Percentiles rank a stretch among this genome's conserved stretches.
phyloP scores from a whole-genome alignment of 768 basidiomycete genomes.

The Suillus americanus region DNA sequence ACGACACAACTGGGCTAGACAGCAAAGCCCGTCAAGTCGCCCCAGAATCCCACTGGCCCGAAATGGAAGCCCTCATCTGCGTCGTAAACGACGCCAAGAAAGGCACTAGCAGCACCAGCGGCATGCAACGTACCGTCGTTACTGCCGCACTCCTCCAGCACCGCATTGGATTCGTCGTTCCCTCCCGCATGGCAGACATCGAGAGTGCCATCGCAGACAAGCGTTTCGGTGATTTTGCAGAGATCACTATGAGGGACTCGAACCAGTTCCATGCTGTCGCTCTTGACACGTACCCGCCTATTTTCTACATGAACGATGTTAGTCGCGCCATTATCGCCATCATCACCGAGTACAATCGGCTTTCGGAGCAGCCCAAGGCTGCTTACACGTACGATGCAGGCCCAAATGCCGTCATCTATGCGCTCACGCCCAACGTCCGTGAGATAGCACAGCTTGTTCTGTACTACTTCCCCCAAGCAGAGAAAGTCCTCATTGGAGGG shows the following conservation, averaged over 20 bases:
- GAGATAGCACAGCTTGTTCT: slow-evolving; percentile 76
- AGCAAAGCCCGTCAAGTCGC: slow-evolving; percentile 89
- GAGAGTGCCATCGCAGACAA: slow-evolving; percentile 70
- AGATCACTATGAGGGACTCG: slow-evolving; percentile 94
- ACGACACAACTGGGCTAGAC: slow-evolving; percentile 68
- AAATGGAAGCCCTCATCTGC: slow-evolving; percentile 96
- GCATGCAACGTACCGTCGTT: slow-evolving; percentile 98
- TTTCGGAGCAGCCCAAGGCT: slow-evolving; percentile 67
- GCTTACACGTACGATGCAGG: slow-evolving; percentile 99
- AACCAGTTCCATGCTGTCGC: slow-evolving; percentile 99
- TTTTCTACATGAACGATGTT: slow-evolving; percentile 99
- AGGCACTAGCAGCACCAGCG: slow-evolving; percentile 89
- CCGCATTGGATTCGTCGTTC: slow-evolving; percentile 85
- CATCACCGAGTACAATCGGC: slow-evolving; percentile 90
- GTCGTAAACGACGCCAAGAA: slow-evolving; percentile 97
- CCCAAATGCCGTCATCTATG: slow-evolving; percentile 97
- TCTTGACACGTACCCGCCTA: slow-evolving; percentile 95
- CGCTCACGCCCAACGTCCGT: slow-evolving; percentile 71
- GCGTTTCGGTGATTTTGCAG: slow-evolving; percentile 89
- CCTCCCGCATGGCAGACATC: slow-evolving; percentile 81
- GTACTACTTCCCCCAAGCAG: slow-evolving; percentile 83
- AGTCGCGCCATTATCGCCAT: slow-evolving; percentile 89
- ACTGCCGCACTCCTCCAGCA: slow-evolving; percentile 87
- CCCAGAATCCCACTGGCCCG: slow-evolving; percentile 85
- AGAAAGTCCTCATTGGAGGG: slow-evolving; percentile 46